Conservation (phyloP, 2,329 filamentous ascomycete genomes). For the Calonectria honghensis region DNA sequence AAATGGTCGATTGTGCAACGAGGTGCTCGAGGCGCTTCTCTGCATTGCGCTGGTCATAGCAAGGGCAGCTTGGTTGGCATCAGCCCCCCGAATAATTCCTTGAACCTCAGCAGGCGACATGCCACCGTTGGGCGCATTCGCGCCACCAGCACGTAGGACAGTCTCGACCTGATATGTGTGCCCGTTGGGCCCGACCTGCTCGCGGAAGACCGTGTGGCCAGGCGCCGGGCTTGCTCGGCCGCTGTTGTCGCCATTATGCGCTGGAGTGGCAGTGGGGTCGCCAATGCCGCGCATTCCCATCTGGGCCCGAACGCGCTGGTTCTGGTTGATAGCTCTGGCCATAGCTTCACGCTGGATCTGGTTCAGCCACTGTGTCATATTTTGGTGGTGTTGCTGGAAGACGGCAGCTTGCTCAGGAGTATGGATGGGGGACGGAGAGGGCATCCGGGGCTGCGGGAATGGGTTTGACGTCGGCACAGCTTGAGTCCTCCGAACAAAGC, state of each 20-base stretch:
- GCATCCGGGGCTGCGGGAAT: slow-evolving; percentile 56
- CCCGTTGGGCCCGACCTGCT: slow-evolving; percentile 59
- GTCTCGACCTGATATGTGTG: slow-evolving; percentile 61
- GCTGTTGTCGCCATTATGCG: slow-evolving; percentile 47
- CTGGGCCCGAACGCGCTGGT: slow-evolving; percentile 64
- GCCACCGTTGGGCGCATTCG: slow-evolving; percentile 50
- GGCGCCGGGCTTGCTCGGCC: slow-evolving; percentile 59
- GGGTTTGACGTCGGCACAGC: slow-evolving; percentile 53
- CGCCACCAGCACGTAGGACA: slow-evolving; percentile 51
- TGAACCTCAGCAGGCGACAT: slow-evolving; percentile 67
- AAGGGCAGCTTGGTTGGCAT: slow-evolving; percentile 66
- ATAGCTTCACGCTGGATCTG: slow-evolving; percentile 69
- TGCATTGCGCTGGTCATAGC: slow-evolving; percentile 72
- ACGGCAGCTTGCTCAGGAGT: slow-evolving; percentile 56
- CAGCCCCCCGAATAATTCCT: slow-evolving; percentile 67
- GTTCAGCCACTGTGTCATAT: slow-evolving; percentile 66
- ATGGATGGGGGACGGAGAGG: slow-evolving; percentile 56
- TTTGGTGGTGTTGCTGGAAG: slow-evolving; percentile 64
- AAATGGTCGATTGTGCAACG: slow-evolving; percentile 60
- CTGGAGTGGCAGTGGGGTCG: slow-evolving; percentile 51
- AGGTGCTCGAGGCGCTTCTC: slow-evolving; percentile 69
- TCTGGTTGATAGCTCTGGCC: slow-evolving; percentile 65
- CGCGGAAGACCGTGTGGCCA: slow-evolving; percentile 58
- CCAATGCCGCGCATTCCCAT: slow-evolving; percentile 65
- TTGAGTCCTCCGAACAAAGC: slow-evolving; percentile 56